Conservation (phyloP, 768 basidiomycete species). For the Cubamyces lactineus region DNA sequence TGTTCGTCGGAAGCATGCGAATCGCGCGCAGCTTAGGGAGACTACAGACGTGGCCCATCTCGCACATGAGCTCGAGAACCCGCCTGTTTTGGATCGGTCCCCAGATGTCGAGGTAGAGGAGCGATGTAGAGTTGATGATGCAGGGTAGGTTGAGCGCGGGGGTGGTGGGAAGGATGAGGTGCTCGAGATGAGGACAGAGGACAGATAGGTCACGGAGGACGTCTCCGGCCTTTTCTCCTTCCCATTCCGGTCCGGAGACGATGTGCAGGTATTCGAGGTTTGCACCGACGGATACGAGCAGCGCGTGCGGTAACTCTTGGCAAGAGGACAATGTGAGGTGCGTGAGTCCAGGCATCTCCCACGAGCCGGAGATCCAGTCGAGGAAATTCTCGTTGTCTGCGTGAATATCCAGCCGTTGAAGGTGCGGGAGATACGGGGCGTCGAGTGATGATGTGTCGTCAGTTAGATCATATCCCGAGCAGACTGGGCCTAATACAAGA, state of each 20-base stretch:
- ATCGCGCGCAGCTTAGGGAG: background rate
- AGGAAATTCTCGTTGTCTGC: too few relatives aligned
- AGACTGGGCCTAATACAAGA: background rate
- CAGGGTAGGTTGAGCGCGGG: background rate
- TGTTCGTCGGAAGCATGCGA: background rate
- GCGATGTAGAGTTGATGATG: background rate
- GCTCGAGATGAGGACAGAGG: background rate
- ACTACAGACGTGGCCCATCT: background rate
- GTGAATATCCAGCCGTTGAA: background rate
- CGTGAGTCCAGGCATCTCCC: background rate
- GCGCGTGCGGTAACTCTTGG: background rate
- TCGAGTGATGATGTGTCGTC: too few relatives aligned
- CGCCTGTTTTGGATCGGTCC: background rate
- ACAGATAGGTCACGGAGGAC: background rate
- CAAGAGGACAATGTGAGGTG: background rate
- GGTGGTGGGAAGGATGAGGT: background rate
- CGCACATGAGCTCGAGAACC: conserved; percentile 6
- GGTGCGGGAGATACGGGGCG: background rate
- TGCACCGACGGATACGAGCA: background rate
- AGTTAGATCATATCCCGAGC: too few relatives aligned
- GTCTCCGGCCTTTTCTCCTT: too few relatives aligned
- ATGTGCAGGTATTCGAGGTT: background rate
- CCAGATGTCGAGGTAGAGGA: conserved; percentile 2
- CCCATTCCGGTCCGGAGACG: background rate
- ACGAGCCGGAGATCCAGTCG: background rate